phyloP scores from a whole-genome alignment of 768 basidiomycete species.

The Calocybe gangraenosa region DNA sequence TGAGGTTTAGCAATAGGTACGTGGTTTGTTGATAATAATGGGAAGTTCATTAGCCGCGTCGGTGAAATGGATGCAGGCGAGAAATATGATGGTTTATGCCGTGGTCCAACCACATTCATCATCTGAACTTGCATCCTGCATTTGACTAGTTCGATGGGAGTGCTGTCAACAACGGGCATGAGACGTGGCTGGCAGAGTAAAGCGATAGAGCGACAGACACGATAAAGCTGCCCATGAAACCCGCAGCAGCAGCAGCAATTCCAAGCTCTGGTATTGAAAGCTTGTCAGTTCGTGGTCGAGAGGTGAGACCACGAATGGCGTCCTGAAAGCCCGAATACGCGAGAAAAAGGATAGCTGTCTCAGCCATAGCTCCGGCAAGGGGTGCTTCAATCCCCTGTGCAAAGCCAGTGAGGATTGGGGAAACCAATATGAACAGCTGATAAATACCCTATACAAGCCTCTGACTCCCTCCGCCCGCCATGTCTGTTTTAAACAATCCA shows the following conservation, averaged over 20 bases:
- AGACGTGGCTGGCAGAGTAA: neutral
- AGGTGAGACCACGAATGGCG: constrained; percentile 41
- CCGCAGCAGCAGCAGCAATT: constrained; percentile 83
- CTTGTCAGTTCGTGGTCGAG: constrained; percentile 33
- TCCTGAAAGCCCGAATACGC: constrained; percentile 79
- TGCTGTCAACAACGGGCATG: constrained; percentile 36
- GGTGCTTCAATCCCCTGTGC: constrained; percentile 92
- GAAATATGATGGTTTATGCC: constrained; percentile 6
- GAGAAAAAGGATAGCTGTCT: constrained; percentile 89
- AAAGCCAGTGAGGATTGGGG: neutral
- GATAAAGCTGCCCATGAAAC: constrained; percentile 82
- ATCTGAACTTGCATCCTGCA: constrained; percentile 94
- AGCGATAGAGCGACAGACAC: constrained; percentile 57
- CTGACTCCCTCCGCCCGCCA: constrained; percentile 76
- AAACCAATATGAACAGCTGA: neutral
- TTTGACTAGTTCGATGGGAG: constrained; percentile 85
- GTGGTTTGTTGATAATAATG: constrained; percentile 4
- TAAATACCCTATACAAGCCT: constrained; percentile 82
- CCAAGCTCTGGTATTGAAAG: constrained; percentile 68
- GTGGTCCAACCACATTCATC: constrained; percentile 34
- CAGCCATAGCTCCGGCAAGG: constrained; percentile 87
- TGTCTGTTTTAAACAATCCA: constrained; percentile 86
- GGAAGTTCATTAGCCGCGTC: constrained; percentile 6
- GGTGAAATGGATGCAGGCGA: constrained; percentile 1
- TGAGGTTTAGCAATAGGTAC: constrained; percentile 1